Conservation (phyloP, 345 rosid genomes). For the Atalantia buxifolia region DNA sequence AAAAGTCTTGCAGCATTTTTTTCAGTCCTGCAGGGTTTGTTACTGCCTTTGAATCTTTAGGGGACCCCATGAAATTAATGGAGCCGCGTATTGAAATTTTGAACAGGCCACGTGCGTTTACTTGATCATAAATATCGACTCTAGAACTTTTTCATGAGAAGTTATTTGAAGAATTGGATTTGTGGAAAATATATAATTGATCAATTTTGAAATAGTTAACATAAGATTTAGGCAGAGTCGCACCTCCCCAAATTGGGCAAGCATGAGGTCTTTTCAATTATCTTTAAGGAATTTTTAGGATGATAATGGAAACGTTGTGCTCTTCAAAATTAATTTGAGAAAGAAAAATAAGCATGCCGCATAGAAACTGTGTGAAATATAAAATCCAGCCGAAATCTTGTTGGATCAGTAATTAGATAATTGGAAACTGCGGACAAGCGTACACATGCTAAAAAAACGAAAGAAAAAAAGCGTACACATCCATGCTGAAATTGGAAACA, state of each 20-base stretch:
- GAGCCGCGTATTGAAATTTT: conserved; percentile 2
- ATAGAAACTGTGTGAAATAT: background rate
- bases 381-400: background rate
- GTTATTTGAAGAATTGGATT: background rate
- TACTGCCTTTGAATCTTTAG: background rate
- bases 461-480: too few relatives aligned
- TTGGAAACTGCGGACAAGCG: background rate
- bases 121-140: conserved; percentile 13
- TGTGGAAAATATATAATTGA: background rate
- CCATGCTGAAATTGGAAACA: too few relatives aligned
- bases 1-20: background rate
- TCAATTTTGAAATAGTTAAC: background rate
- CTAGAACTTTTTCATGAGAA: background rate
- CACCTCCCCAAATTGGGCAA: conserved; percentile 11
- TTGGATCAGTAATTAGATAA: background rate
- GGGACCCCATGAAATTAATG: background rate
- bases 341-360: background rate
- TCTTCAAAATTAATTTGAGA: background rate
- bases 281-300: background rate
- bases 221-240: conserved; percentile 14
- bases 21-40: background rate
- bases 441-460: too few relatives aligned
- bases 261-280: background rate
- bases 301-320: background rate
- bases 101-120: conserved; percentile 4